Evolutionary conservation across 164 flowering plant genomes (phyloP).

Genomic region (Tinospora cordifolia): DNA sequence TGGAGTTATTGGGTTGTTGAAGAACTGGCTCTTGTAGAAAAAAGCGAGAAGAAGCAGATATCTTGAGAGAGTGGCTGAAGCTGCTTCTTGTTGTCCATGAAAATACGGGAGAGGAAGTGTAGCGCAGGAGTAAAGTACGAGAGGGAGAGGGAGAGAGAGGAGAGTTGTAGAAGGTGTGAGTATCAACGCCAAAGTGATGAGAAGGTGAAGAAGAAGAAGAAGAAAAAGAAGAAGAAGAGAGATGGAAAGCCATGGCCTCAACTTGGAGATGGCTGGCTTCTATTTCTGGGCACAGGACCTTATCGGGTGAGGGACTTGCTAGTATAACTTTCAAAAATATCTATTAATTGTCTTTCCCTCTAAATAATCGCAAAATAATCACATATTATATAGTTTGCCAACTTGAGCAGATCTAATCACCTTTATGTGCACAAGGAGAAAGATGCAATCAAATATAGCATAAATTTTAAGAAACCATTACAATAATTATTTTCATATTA

Average conservation of each 20-base stretch:
- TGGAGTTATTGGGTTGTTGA: slow-evolving; percentile 16
- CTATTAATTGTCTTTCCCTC: too few relatives aligned
- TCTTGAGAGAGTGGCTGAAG: slow-evolving; percentile 19
- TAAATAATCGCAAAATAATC: too few relatives aligned
- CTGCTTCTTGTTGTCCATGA: slow-evolving; percentile 16
- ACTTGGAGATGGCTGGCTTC: background rate
- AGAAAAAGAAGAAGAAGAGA: slow-evolving; percentile 34
- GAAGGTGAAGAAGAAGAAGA: slow-evolving; percentile 29
- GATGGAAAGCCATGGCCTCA: slow-evolving; percentile 39
- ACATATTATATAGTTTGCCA: too few relatives aligned
- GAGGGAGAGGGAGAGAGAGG: slow-evolving; percentile 20
- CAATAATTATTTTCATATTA: too few relatives aligned
- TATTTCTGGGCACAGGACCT: background rate
- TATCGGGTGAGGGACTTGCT: background rate
- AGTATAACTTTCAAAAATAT: too few relatives aligned
- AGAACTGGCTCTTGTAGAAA: slow-evolving; percentile 6
- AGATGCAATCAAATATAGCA: too few relatives aligned
- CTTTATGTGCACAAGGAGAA: too few relatives aligned
- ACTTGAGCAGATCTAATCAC: too few relatives aligned
- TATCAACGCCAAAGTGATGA: slow-evolving; percentile 23
- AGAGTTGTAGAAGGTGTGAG: slow-evolving; percentile 25
- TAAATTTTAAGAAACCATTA: too few relatives aligned
- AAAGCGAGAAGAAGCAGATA: slow-evolving; percentile 14
- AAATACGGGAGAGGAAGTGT: slow-evolving; percentile 12
- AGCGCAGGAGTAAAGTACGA: slow-evolving; percentile 17